These are phyloP conservation scores for Ammopiptanthus mongolicus DNA, from an alignment of 306 rosid genomes.

Conservation along the genomic window DNA sequence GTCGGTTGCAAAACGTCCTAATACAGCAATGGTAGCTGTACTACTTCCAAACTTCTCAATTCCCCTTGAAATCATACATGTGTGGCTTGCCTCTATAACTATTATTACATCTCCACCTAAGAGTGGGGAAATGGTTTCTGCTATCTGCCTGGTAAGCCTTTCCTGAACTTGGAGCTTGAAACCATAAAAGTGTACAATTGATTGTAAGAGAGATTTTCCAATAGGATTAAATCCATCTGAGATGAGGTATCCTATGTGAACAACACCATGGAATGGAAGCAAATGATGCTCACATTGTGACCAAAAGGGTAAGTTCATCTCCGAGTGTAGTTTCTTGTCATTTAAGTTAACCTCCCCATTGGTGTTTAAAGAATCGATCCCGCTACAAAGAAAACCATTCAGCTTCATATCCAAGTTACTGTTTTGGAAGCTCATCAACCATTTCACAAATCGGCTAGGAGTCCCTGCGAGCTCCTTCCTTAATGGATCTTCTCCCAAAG, in stretches of 20 bases:
- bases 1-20: conserved; percentile 71
- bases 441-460: conserved; percentile 70
- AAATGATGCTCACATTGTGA: conserved; percentile 96
- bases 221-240: conserved; percentile 43
- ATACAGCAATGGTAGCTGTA: conserved; percentile 78
- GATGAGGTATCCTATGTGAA: conserved; percentile 68
- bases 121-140: conserved; percentile 71
- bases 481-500: conserved; percentile 87
- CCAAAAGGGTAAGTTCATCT: conserved; percentile 69
- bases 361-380: conserved; percentile 27
- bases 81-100: conserved; percentile 91
- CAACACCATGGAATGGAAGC: conserved; percentile 93
- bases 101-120: conserved; percentile 80
- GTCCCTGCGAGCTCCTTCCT: conserved; percentile 80
- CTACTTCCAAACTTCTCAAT: conserved; percentile 89
- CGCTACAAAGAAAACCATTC: conserved; percentile 41
- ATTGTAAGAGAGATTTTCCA: conserved; percentile 62
- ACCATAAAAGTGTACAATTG: conserved; percentile 79
- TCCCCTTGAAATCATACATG: conserved; percentile 95
- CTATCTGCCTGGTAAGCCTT: conserved; percentile 91
- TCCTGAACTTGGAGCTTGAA: conserved; percentile 99
- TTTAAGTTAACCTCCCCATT: conserved; percentile 24
- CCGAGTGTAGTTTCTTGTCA: conserved; percentile 42
- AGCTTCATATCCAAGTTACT: conserved; percentile 63
- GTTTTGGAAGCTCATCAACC: conserved; percentile 75